Base-by-base conservation (phyloP, 345 rosid species). In the Physaria fendleri region DNA sequence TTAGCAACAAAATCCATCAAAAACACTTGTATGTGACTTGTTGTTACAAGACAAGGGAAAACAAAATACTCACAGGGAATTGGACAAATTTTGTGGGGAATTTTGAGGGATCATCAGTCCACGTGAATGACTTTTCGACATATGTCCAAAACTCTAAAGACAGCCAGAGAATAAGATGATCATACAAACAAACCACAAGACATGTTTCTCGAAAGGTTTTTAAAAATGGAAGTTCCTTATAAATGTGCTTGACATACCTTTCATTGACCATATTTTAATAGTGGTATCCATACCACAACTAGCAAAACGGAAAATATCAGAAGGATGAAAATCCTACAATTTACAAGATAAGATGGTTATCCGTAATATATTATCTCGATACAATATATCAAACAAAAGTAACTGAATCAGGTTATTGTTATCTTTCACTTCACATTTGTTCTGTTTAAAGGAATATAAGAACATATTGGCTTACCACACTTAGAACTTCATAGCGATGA, bases 201-300 rank as follows among this genome's bases (percentile, higher is more conserved):
- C 39, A 2, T 10, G 11, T 20, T 25, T 34, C 48, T 30, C 8
- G 6, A 43, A 47, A 14, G 15, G 9, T 20, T 55, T 55, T 6
- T 21, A 34, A 46, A 14, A 57, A 23, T 22, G 49, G n/a, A 52
- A 33, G 65, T 54, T 61, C 34, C 7, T 7, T 27, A 2, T 18
- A 62, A 40, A 50, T 44, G 49, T 18, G 24, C 51, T 55, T 5
- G 57, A 28, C 65, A 27, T 52, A 92, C 98, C 98, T 86, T 83
- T 86, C 98, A 88, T 88, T 59, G 95, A 88, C 98, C 98, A 92
- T 62, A 92, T 86, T 66, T 88, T 92, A 42, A 86, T 85, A 14
- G 97, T 86, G 71, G 84, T 88, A 76, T 86, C 94, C 97, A 92
- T 88, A 53, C 97, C 97, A 78, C 98, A 88, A 69, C 98, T 92